Evolutionary conservation across 441 rosid species (phyloP).

Genomic region (Syzygium malaccense): DNA sequence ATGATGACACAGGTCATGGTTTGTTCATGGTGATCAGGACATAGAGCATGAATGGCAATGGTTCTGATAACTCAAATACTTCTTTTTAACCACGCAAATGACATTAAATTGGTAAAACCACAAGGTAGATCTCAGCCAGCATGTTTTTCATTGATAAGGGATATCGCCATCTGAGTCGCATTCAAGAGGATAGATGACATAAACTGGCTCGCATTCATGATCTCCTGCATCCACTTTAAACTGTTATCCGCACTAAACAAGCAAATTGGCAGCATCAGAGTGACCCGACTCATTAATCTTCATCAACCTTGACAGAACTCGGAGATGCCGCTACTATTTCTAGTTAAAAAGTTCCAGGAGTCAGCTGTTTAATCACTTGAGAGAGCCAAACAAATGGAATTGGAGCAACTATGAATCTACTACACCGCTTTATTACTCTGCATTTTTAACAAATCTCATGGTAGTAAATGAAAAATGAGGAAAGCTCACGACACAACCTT

Average conservation of each 20-base stretch:
- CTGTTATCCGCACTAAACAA: neutral
- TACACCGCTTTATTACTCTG: neutral
- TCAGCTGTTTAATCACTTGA: neutral
- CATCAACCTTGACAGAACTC: neutral
- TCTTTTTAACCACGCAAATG: neutral
- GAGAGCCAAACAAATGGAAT: neutral
- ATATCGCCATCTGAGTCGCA: neutral
- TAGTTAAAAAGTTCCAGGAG: neutral
- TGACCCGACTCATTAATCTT: neutral
- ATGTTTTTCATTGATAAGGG: neutral
- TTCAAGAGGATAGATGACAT: neutral
- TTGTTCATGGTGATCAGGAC: neutral
- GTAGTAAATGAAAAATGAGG: neutral
- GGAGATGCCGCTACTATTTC: neutral
- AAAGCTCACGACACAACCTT: neutral
- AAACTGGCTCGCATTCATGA: neutral
- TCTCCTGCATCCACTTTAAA: neutral
- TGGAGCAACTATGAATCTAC: neutral
- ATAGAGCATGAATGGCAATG: neutral
- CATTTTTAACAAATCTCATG: neutral
- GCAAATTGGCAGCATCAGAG: neutral
- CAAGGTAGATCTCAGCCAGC: neutral
- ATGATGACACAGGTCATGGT: neutral
- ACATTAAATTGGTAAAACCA: neutral
- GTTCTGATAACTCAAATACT: neutral